Evolutionary conservation across 2,329 filamentous ascomycete species (phyloP), one percentile per base, ranked within the genome.

Genomic region (Cladosporium austrohemisphaericum): DNA sequence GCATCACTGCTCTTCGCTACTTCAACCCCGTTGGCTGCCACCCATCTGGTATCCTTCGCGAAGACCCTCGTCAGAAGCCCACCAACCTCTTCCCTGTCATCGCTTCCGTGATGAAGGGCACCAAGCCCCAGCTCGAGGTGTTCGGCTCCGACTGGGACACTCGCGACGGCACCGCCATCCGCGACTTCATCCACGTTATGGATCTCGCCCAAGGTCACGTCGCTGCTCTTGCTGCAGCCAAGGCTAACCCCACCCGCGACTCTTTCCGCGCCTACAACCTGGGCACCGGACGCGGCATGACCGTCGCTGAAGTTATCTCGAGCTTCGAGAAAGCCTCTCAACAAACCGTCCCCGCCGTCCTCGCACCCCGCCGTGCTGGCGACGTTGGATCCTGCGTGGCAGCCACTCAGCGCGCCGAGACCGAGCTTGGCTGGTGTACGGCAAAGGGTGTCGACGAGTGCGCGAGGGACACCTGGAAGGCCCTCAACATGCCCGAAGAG

Each of bases 21-120:
- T 85, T 85, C 69, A 85, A 85, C 55, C 83, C 82, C 1, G 78
- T 84, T 46, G 82, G 83, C 6, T 84, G 80, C 62, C 79, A 85
- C 59, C 70, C 78, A 20, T 83, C 80, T 3, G 83, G 82, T 13
- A 68, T 83, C 5, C 69, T 85, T 9, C 79, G 81, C 14, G 83
- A 85, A 66, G 79, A 84, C 61, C 82, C 83, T 19, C 73, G 77
- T 49, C 76, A 77, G 50, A 75, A 72, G 28, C 79, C 82, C 7
- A 82, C 78, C 31, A 85, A 86, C 60, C 71, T 85, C 29, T 78
- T 85, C 53, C 83, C 82, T 0, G 78, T 84, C 5, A 77, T 85
- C 32, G 74, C 80, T 41, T 78, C 80, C 46, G 80, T 83, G 6
- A 71, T 84, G 58, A 79, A 75, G 0, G 80, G 81, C 1, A 66